phyloP scores from a whole-genome alignment of 805 yeast species.

The Schwanniomyces pseudopolymorphus region DNA sequence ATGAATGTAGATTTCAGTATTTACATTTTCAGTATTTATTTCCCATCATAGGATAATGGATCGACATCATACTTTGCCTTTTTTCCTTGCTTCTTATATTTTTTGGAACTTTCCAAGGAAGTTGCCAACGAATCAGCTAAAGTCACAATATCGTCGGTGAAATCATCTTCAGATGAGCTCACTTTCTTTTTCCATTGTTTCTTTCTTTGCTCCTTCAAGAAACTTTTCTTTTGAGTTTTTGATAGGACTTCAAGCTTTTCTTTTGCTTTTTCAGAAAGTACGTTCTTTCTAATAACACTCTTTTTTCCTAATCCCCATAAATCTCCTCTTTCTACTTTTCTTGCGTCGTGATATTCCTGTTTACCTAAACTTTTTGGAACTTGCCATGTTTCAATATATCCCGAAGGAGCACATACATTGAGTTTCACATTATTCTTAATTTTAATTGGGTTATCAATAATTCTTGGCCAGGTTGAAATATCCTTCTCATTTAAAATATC shows the following conservation, averaged over 20 bases:
- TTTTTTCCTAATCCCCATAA: constrained; percentile 64
- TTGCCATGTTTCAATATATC: constrained; percentile 83
- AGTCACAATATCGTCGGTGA: constrained; percentile 25
- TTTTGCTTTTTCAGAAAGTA: constrained; percentile 26
- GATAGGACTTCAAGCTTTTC: constrained; percentile 36
- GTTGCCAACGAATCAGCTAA: constrained; percentile 29
- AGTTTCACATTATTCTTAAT: constrained; percentile 79
- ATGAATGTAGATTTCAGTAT: constrained; percentile 3
- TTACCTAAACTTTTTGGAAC: constrained; percentile 76
- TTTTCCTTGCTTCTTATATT: constrained; percentile 32
- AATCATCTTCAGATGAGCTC: constrained; percentile 23
- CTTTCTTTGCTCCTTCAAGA: constrained; percentile 33
- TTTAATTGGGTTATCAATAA: constrained; percentile 68
- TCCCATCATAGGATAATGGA: constrained; percentile 16
- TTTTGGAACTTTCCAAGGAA: constrained; percentile 29
- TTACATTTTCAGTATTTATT: constrained; percentile 6
- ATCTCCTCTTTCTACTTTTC: constrained; percentile 84
- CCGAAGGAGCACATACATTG: constrained; percentile 77
- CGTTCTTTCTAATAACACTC: constrained; percentile 29
- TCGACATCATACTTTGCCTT: constrained; percentile 19
- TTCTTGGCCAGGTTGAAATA: constrained; percentile 64
- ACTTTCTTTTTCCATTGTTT: constrained; percentile 32
- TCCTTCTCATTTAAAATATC: constrained; percentile 16
- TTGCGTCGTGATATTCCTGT: constrained; percentile 82
- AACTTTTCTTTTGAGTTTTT: constrained; percentile 39